Percentiles rank a stretch among this genome's conserved stretches.
phyloP scores from a whole-genome alignment of 2,329 filamentous ascomycete genomes.

The Fusarium dimerum region DNA sequence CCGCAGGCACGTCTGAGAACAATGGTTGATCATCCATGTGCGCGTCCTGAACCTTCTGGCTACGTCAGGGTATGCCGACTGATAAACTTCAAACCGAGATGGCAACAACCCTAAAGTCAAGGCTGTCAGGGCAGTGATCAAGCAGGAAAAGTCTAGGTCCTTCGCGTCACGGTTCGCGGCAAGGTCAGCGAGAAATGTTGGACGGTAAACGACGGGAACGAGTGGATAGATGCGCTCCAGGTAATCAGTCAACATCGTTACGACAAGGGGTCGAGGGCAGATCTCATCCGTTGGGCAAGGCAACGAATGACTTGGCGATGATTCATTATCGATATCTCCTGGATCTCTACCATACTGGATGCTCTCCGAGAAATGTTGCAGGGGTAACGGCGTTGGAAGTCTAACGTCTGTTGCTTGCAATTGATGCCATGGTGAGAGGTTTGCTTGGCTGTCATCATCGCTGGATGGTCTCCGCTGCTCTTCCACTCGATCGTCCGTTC shows the following conservation, averaged over 20 bases:
- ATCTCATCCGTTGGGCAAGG: conserved; percentile 29
- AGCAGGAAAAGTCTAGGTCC: conserved; percentile 26
- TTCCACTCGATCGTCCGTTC: no score
- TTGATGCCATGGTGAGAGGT: no score
- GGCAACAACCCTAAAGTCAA: conserved; percentile 28
- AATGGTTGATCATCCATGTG: conserved; percentile 28
- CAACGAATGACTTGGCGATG: no score
- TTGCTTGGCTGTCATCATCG: no score
- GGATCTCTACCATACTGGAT: no score
- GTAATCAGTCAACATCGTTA: conserved; percentile 26
- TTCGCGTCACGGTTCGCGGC: conserved; percentile 20
- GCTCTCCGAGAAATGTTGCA: no score
- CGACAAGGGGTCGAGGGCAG: conserved; percentile 24
- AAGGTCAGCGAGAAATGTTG: conserved; percentile 27
- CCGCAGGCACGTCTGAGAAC: conserved; percentile 25
- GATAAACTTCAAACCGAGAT: conserved; percentile 28
- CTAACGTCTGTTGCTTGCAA: no score
- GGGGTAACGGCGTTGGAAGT: no score
- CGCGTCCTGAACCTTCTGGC: conserved; percentile 26
- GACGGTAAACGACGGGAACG: conserved; percentile 26
- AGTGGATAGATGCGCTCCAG: conserved; percentile 29
- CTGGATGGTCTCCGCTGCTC: no score
- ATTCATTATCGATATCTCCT: no score
- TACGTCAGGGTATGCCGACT: conserved; percentile 23
- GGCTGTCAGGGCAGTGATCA: conserved; percentile 27